Evolutionary conservation across 73 alveolate genomes (phyloP).

Genomic region (Paramecium pentaurelia): DNA sequence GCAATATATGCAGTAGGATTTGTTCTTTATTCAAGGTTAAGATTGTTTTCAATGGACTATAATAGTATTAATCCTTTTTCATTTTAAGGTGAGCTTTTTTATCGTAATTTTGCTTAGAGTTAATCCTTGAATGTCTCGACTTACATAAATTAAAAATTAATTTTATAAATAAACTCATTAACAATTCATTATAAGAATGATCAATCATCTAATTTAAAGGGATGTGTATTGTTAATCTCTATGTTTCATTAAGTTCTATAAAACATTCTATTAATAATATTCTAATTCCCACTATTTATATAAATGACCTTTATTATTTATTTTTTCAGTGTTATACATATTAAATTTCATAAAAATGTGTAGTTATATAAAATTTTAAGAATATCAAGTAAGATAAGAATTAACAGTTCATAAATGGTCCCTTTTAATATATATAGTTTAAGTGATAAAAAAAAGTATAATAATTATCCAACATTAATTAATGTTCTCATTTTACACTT

Average conservation of each 20-base stretch:
- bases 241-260: too few species aligned
- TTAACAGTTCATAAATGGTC: too few species aligned
- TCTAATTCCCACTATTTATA: too few species aligned
- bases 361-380: too few species aligned
- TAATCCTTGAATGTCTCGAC: constrained; percentile 18
- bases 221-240: not conserved
- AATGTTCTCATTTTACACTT: not conserved
- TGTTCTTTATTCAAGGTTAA: not conserved
- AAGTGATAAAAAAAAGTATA: too few species aligned
- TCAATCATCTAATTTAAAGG: not conserved
- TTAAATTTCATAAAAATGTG: too few species aligned
- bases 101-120: not conserved
- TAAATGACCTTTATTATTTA: too few species aligned
- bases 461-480: too few species aligned
- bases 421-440: too few species aligned
- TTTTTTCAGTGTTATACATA: too few species aligned
- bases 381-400: too few species aligned
- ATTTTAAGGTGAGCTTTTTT: not conserved
- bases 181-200: not conserved
- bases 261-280: too few species aligned
- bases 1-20: constrained; percentile 4
- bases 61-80: constrained; percentile 4
- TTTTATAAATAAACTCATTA: not conserved
- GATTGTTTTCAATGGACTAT: not conserved
- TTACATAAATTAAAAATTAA: constrained; percentile 47